Percentiles rank a stretch among this genome's conserved stretches.
These are phyloP conservation scores for Phytophthora hybrid DNA, from an alignment of 352 stramenopile species.

Conservation along the genomic window DNA sequence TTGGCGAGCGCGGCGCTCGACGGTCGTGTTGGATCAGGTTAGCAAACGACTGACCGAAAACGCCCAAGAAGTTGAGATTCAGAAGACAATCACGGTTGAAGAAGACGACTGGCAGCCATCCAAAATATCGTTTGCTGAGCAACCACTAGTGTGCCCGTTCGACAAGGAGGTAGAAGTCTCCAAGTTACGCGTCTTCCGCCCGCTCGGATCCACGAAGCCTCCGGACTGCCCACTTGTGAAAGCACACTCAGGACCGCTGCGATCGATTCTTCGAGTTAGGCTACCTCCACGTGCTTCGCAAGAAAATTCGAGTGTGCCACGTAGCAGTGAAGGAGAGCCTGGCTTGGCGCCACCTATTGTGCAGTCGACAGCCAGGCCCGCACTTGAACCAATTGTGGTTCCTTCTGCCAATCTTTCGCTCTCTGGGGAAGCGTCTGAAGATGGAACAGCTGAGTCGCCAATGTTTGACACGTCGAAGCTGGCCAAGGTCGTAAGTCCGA, in stretches of 20 bases:
- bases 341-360: slow-evolving; percentile 24
- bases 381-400: slow-evolving; percentile 29
- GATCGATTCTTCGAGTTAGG: slow-evolving; percentile 42
- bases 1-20: slow-evolving; percentile 59
- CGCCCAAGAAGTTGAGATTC: slow-evolving; percentile 29
- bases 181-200: slow-evolving; percentile 40
- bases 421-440: slow-evolving; percentile 7
- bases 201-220: slow-evolving; percentile 25
- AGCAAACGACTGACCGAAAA: slow-evolving; percentile 46
- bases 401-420: slow-evolving; percentile 23
- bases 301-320: background rate
- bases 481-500: slow-evolving; percentile 41
- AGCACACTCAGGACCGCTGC: slow-evolving; percentile 19
- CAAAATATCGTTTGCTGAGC: slow-evolving; percentile 42
- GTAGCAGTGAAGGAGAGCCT: background rate
- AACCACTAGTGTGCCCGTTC: slow-evolving; percentile 35
- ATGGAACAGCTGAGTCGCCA: slow-evolving; percentile 29
- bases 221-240: slow-evolving; percentile 23
- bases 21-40: slow-evolving; percentile 56
- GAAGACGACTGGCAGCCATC: slow-evolving; percentile 39
- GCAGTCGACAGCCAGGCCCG: slow-evolving; percentile 27
- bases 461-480: slow-evolving; percentile 38
- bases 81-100: slow-evolving; percentile 28
- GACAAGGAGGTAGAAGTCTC: slow-evolving; percentile 51
- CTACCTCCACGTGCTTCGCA: slow-evolving; percentile 2